phyloP scores from a whole-genome alignment of 2,329 filamentous ascomycete species.

The Ceratocystis eucalypticola region DNA sequence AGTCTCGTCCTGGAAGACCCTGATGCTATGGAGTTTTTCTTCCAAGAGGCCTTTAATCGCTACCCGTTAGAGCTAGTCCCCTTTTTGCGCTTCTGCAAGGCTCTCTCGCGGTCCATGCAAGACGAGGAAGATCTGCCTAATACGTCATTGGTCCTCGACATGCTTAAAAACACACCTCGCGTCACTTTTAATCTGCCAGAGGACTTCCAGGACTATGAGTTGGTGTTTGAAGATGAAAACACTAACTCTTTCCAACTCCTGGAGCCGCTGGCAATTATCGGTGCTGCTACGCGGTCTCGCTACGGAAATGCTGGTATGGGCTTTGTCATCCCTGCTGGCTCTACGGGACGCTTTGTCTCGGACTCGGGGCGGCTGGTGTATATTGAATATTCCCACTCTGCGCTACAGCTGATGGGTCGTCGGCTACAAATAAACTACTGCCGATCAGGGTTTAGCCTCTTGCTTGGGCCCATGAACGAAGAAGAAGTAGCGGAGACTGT shows the following conservation, averaged over 20 bases:
- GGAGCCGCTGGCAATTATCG: conserved; percentile 50
- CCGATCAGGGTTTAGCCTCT: conserved; percentile 40
- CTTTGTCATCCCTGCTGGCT: conserved; percentile 53
- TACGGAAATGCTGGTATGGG: conserved; percentile 31
- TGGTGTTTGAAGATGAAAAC: conserved; percentile 75
- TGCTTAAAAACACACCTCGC: conserved; percentile 54
- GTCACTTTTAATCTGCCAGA: conserved; percentile 67
- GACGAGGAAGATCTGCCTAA: conserved; percentile 11
- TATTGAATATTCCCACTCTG: conserved; percentile 67
- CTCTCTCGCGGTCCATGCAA: conserved; percentile 25
- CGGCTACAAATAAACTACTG: conserved; percentile 54
- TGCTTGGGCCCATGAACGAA: conserved; percentile 40
- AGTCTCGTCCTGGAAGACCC: conserved; percentile 39
- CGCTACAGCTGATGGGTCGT: conserved; percentile 64
- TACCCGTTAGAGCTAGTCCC: conserved; percentile 29
- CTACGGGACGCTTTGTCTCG: conserved; percentile 58
- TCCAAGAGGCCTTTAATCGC: conserved; percentile 22
- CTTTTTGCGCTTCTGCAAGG: conserved; percentile 28
- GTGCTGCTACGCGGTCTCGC: conserved; percentile 20
- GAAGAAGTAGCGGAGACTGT: conserved; percentile 62
- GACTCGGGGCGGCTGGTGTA: conserved; percentile 64
- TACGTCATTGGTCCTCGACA: conserved; percentile 37
- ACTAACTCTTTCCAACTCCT: conserved; percentile 61
- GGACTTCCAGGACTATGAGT: conserved; percentile 59
- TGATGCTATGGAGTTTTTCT: conserved; percentile 33